Base-by-base conservation (phyloP, 345 rosid species). In the Acer negundo region DNA sequence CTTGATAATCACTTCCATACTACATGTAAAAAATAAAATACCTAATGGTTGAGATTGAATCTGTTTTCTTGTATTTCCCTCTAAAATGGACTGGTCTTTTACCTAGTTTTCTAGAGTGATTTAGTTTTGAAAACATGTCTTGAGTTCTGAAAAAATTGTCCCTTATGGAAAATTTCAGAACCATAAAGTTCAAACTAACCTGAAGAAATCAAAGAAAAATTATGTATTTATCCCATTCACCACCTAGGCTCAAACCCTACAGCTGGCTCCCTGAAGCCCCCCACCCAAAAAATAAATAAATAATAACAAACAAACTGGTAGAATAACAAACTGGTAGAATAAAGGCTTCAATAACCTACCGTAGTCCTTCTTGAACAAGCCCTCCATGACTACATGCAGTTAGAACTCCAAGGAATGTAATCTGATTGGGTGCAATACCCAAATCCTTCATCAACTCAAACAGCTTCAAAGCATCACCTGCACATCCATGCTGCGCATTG, bases 381-480 rank as follows among this genome's bases (percentile, higher is more conserved):
- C 92, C 90, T 55, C 84, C 88, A 74, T 89, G 80, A 73, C 89
- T 84, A 78, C 90, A 89, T 61, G 90, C 92, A 47, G 83, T 84
- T 59, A 89, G 75, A 77, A 86, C 72, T 3, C 85, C 86, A 47
- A 83, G 83, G 74, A 84, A 87, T 7, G 80, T 70, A 47, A 85
- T 81, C 31, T 80, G 82, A 82, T 87, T 89, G 4, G 88, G 90
- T 46, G 26, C 76, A 24, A 83, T 20, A 20, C 82, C 83, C 2
- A 3, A 11, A 38, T 49, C 23, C 77, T 79, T 84, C 90, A 89
- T 87, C 22, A 70, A 64, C 13, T 83, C 84, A 49, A 89, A 87
- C 67, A 87, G 69, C 28, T 75, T 56, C 40, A 87, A 67, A 46
- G 92, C 90, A 7, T 85, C 81, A 19, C 35, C 67, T 42, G 82